Evolutionary conservation across 179 eudicot genomes (phyloP), one percentile per base, ranked within the genome.

Genomic region (Amaranthus tricolor): DNA sequence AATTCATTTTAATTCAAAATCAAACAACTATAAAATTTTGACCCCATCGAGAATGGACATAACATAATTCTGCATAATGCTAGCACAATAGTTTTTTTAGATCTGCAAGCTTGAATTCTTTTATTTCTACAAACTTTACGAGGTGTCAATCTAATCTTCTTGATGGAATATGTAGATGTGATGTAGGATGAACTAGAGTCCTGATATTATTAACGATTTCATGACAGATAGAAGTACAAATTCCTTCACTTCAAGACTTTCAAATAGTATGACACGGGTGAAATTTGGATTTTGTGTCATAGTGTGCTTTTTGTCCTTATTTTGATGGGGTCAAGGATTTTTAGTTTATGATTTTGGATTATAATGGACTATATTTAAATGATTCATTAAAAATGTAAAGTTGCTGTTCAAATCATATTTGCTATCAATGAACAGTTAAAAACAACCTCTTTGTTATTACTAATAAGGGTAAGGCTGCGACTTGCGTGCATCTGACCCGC

Each of bases 81-180:
- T 24, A 4, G 11, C 3, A 11, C 12, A 62, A 0, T 31, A 31
- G 40, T 31, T 59, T 62, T 21, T 24, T 12, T 31, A 6, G n/a
- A 5, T 24, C 16, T 31, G n/a, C 50, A 62, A 56, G 77, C 45
- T 47, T 66, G 71, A 49, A 66, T 10, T 48, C 62, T 20, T 73
- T 40, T 48, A 45, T 57, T 58, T 60, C 66, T 45, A 71, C 62
- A 67, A 66, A 48, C 47, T 20, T 11, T 47, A 48, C 45, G 20
- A 66, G 71, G 63, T 43, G 19, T 61, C 61, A 45, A 53, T 59
- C 17, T 49, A 63, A 11, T 43, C 53, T 51, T 60, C 61, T 60
- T 17, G 45, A 44, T 58, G 50, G 49, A 63, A 11, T 63, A 54
- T 62, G 62, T 62, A 44, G 6, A 54, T 17, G 16, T 20, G 57